Evolutionary conservation across 345 rosid species (phyloP), one percentile per base, ranked within the genome.

Genomic region (Sisymbrium irio): DNA sequence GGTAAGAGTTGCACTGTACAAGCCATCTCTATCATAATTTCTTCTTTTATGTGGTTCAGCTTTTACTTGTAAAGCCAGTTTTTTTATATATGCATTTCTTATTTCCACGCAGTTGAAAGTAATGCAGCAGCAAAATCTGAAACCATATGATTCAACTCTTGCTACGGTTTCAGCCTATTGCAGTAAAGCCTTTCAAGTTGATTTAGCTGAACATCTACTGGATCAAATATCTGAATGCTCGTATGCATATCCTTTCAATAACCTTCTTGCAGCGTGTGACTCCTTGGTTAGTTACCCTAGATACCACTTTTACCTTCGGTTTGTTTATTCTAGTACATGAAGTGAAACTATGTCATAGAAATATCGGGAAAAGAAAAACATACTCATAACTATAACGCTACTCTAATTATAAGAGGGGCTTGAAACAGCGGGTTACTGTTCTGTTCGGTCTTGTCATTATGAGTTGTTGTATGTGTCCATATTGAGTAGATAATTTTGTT

Each of bases 171-270:
- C 98, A 57, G 67, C 82, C 9, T 77, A 58, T 62, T 89, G 90
- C 87, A 85, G 97, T 69, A 79, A 65, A 72, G 87, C 82, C 47
- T 68, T 82, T 60, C 90, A 92, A 73, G 86, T 89, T 62, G 93
- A 94, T 82, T 78, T 85, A 55, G 97, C 97, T 57, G 97, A 94
- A 80, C 69, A 65, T 69, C 80, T 94, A 14, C 76, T 92, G 83
- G 79, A 83, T 77, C 85, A 83, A 76, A 73, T 91, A 70, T 82
- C 88, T 32, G 69, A 69, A 54, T 80, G 74, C 70, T 67, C 67
- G 27, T 32, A 77, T 72, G 80, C 91, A 9, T 67, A 65, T 81
- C 90, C 91, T 61, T 83, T 64, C 60, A 91, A 87, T 82, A 82
- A 78, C 44, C 83, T 91, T 80, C 88, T 94, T 61, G 77, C 75